Conservation (phyloP, 352 stramenopile species). For the Phytophthora europaea region DNA sequence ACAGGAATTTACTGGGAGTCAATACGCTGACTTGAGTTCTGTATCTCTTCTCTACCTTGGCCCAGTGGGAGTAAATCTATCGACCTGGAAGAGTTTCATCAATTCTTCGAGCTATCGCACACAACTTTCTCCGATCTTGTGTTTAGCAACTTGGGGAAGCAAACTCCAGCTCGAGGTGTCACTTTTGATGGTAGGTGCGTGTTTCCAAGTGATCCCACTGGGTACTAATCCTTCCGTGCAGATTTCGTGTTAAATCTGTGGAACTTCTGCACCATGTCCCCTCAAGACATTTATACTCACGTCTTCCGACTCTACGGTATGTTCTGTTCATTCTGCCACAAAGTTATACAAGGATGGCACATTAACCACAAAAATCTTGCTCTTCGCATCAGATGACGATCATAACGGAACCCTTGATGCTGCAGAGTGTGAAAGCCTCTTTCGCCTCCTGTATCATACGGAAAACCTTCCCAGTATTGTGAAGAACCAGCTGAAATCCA, state of each 20-base stretch:
- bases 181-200: slow-evolving; percentile 48
- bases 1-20: not conserved
- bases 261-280: slow-evolving; percentile 70
- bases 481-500: slow-evolving; percentile 42
- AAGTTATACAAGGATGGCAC: not conserved
- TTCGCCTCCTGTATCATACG: slow-evolving; percentile 61
- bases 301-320: slow-evolving; percentile 64
- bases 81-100: slow-evolving; percentile 61
- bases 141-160: slow-evolving; percentile 63
- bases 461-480: slow-evolving; percentile 47
- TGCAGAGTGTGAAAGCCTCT: slow-evolving; percentile 62
- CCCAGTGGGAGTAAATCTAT: slow-evolving; percentile 64
- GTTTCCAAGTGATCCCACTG: not conserved
- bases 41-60: not conserved
- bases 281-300: slow-evolving; percentile 44
- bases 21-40: not conserved
- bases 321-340: not conserved
- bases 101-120: slow-evolving; percentile 49
- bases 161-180: slow-evolving; percentile 45
- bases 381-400: slow-evolving; percentile 48
- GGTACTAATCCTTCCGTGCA: slow-evolving; percentile 2
- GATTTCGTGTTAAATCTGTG: slow-evolving; percentile 70
- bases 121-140: slow-evolving; percentile 60
- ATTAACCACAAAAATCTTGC: not conserved
- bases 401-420: slow-evolving; percentile 51